Conservation (phyloP, 495 filamentous ascomycete genomes). For the Aspergillus ellipticus region DNA sequence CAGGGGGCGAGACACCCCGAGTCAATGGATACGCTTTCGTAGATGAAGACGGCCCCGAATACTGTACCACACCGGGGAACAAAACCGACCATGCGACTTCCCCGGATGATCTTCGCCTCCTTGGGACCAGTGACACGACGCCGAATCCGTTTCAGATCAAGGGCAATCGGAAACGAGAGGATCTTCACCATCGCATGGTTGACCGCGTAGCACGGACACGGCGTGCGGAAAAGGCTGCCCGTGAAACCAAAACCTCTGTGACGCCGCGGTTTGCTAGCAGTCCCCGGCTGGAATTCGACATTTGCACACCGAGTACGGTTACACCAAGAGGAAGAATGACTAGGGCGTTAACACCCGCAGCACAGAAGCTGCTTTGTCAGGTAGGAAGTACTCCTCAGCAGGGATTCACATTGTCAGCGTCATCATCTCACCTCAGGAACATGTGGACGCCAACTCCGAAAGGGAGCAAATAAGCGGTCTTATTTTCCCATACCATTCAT, state of each 20-base stretch:
- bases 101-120: slow-evolving; percentile 31
- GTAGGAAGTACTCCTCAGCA: slow-evolving; percentile 51
- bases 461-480: slow-evolving; percentile 22
- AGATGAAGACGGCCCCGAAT: slow-evolving; percentile 66
- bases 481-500: background rate
- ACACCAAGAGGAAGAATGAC: slow-evolving; percentile 11
- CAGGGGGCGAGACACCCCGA: slow-evolving; percentile 75
- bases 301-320: slow-evolving; percentile 47
- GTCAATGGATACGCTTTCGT: slow-evolving; percentile 95
- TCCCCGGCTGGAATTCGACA: slow-evolving; percentile 55
- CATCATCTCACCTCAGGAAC: slow-evolving; percentile 46
- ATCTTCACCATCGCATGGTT: slow-evolving; percentile 85
- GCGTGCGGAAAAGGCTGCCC: slow-evolving; percentile 48
- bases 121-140: slow-evolving; percentile 58
- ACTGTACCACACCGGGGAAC: slow-evolving; percentile 14
- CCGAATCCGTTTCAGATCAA: slow-evolving; percentile 81
- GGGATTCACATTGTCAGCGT: slow-evolving; percentile 29
- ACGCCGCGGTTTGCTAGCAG: slow-evolving; percentile 77
- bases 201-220: slow-evolving; percentile 75
- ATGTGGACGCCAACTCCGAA: slow-evolving; percentile 56
- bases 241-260: slow-evolving; percentile 51
- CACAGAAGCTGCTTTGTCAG: slow-evolving; percentile 67
- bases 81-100: slow-evolving; percentile 1
- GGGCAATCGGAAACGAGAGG: slow-evolving; percentile 73
- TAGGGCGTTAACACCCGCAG: slow-evolving; percentile 64